Evolutionary conservation across 2,329 filamentous ascomycete genomes (phyloP).

Genomic region (Fusarium sp.): DNA sequence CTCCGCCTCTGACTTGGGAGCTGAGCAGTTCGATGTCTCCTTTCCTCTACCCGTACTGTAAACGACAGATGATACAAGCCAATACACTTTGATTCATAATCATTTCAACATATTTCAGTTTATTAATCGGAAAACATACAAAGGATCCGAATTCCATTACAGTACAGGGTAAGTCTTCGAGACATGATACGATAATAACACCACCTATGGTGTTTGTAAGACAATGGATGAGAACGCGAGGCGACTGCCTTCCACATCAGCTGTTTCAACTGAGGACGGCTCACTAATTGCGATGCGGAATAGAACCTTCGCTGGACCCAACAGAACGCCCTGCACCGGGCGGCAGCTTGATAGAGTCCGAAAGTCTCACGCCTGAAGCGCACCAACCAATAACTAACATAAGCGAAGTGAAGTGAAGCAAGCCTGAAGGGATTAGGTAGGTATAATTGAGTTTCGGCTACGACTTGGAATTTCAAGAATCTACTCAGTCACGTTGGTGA

Average conservation of each 20-base stretch:
- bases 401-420: neutral
- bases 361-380: constrained; percentile 3
- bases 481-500: neutral
- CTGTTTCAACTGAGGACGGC: neutral
- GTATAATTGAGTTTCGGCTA: neutral
- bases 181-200: neutral
- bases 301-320: neutral
- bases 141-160: neutral
- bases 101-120: neutral
- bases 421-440: neutral
- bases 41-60: neutral
- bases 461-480: neutral
- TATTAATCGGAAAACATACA: neutral
- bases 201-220: neutral
- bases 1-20: neutral
- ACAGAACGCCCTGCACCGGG: neutral
- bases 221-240: neutral
- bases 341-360: neutral
- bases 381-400: neutral
- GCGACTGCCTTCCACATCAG: constrained; percentile 1
- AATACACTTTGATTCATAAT: neutral
- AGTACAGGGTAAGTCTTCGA: neutral
- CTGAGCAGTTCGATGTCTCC: neutral
- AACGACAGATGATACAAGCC: fast-evolving
- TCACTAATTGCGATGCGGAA: neutral